Evolutionary conservation across 371 early-diverging fungal genomes (phyloP), one percentile per base, ranked within the genome.

Genomic region (Catenaria anguillulae): DNA sequence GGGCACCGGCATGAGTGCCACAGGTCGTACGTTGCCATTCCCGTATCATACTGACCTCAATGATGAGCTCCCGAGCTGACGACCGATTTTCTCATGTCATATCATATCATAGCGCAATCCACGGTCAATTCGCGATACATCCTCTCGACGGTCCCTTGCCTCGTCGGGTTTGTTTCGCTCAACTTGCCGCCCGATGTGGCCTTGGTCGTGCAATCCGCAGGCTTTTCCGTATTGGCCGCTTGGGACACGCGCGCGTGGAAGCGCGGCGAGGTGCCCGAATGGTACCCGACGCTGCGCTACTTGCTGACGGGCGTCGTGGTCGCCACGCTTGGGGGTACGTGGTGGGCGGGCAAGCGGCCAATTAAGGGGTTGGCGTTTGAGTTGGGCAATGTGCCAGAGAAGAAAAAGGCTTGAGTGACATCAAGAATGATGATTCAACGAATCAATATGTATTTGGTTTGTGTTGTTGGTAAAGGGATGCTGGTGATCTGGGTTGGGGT

Each of bases 1-100:
- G 61, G 61, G 61, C 24, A 26, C 56, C 12, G 61, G 61, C 19
- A 61, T 61, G 61, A n/a, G 61, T 13, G 24, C 17, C 24, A 24
- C n/a, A 0, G 36, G 36, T 15, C 10, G 45, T 45, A 61, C 33
- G 29, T 46, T n/a, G n/a, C n/a, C n/a, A n/a, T n/a, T n/a, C n/a
- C n/a, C n/a, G n/a, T n/a, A n/a, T n/a, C n/a, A n/a, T n/a, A n/a
- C n/a, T n/a, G n/a, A n/a, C n/a, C n/a, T n/a, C n/a, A n/a, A n/a
- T n/a, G n/a, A n/a, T n/a, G n/a, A n/a, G n/a, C n/a, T n/a, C n/a
- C n/a, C n/a, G n/a, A n/a, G n/a, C n/a, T n/a, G n/a, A n/a, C n/a
- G n/a, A n/a, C n/a, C n/a, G n/a, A n/a, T n/a, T n/a, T n/a, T n/a
- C n/a, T n/a, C n/a, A n/a, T n/a, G n/a, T n/a, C n/a, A n/a, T n/a